These are phyloP conservation scores for Albugo laibachii DNA, from an alignment of 352 stramenopile genomes.

Conservation along the genomic window DNA sequence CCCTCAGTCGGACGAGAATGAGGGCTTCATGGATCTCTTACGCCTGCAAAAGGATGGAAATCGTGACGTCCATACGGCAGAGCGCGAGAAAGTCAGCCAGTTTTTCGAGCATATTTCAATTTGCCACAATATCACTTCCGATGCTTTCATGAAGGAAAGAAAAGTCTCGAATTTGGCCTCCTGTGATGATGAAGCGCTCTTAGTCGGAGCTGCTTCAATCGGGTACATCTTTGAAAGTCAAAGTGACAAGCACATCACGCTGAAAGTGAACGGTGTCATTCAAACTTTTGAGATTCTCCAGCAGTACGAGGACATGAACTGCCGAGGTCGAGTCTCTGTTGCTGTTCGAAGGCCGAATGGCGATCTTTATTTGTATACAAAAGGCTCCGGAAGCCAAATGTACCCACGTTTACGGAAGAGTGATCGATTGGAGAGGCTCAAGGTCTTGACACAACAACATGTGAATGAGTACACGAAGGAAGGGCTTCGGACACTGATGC, in stretches of 20 bases:
- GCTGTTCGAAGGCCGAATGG: constrained; percentile 7
- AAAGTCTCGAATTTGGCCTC: constrained; percentile 55
- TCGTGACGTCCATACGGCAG: background rate
- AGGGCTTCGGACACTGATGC: constrained; percentile 66
- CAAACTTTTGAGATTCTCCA: background rate
- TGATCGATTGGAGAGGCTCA: constrained; percentile 13
- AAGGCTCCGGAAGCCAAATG: constrained; percentile 81
- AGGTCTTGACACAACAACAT: constrained; percentile 10
- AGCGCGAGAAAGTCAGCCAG: constrained; percentile 16
- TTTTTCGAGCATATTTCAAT: constrained; percentile 50
- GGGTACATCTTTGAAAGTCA: no score
- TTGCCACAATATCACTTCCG: constrained; percentile 27
- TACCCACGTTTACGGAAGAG: constrained; percentile 59
- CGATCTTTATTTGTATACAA: constrained; percentile 64
- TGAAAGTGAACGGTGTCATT: constrained; percentile 74
- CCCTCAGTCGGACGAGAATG: background rate
- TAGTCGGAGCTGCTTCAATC: no score
- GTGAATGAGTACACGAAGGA: constrained; percentile 78
- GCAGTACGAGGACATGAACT: background rate
- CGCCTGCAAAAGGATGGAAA: background rate
- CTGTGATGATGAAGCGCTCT: constrained; percentile 49
- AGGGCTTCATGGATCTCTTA: background rate
- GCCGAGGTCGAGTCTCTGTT: background rate
- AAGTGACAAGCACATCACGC: constrained; percentile 33
- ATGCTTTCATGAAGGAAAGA: constrained; percentile 62